Evolutionary conservation across 371 early-diverging fungal genomes (phyloP).

Genomic region (Mucor mucedo): DNA sequence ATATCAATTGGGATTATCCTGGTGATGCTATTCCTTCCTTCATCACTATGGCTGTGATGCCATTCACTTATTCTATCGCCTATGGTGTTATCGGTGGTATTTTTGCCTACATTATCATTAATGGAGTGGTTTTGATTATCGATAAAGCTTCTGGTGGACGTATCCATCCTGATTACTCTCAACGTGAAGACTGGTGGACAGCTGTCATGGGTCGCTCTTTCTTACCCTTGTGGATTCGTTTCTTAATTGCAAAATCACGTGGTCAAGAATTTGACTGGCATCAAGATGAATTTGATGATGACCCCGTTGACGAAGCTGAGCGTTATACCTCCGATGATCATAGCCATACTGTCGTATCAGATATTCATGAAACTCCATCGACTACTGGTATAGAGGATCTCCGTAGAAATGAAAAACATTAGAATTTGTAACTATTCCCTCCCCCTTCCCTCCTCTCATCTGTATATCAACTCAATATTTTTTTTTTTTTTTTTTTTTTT

Average conservation of each 20-base stretch:
- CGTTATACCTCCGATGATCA: neutral
- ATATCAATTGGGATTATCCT: conserved; percentile 80
- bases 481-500: conserved; percentile 4
- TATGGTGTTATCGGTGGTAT: conserved; percentile 77
- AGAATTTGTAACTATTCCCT: neutral
- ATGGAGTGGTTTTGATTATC: conserved; percentile 55
- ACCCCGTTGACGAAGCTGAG: conserved; percentile 9
- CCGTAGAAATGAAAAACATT: conserved; percentile 8
- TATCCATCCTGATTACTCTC: conserved; percentile 51
- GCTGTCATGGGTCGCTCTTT: conserved; percentile 42
- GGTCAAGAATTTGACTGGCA: conserved; percentile 45
- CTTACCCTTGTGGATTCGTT: conserved; percentile 47
- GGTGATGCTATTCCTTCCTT: conserved; percentile 81
- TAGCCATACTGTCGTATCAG: conserved; percentile 16
- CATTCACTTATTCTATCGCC: conserved; percentile 75
- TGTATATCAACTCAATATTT: neutral
- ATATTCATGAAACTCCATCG: conserved; percentile 14
- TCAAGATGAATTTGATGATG: conserved; percentile 41
- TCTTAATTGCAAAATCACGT: conserved; percentile 32
- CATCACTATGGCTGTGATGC: conserved; percentile 79
- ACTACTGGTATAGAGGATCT: neutral
- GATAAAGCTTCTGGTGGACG: conserved; percentile 56
- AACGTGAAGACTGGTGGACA: conserved; percentile 55
- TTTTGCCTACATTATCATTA: conserved; percentile 64
- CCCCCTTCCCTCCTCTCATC: neutral